phyloP scores from a whole-genome alignment of 176 grass and related monocot species.

The Canna indica region DNA sequence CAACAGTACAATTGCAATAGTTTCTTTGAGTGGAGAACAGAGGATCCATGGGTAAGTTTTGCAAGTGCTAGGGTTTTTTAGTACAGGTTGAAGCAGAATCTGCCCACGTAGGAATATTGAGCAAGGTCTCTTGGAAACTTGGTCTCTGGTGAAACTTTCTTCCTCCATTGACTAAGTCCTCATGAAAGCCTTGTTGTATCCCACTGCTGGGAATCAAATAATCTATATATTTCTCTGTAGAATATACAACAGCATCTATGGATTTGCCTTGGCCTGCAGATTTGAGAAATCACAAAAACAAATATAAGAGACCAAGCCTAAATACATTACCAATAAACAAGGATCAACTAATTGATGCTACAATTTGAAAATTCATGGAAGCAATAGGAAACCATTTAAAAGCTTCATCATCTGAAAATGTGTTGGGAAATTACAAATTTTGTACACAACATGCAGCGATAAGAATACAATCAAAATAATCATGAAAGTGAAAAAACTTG shows the following conservation, averaged over 20 bases:
- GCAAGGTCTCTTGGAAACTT: not conserved
- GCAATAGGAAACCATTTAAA: no score
- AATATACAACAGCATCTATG: not conserved
- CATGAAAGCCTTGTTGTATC: not conserved
- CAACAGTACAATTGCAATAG: not conserved
- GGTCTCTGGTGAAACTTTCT: not conserved
- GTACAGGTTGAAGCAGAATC: not conserved
- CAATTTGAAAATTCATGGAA: not conserved
- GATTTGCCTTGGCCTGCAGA: constrained; percentile 3
- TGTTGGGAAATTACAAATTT: no score
- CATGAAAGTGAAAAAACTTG: no score
- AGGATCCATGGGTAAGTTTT: not conserved
- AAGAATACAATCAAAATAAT: not conserved
- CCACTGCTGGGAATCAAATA: not conserved
- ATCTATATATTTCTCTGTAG: not conserved
- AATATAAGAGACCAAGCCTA: not conserved
- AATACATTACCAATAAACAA: no score
- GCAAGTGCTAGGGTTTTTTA: not conserved
- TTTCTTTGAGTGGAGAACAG: no score
- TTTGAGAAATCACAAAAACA: not conserved
- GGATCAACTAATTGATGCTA: no score
- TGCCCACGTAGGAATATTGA: not conserved
- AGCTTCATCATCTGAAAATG: no score
- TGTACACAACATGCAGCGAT: not conserved
- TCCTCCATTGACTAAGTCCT: not conserved